Evolutionary conservation across 2,329 filamentous ascomycete genomes (phyloP).

Genomic region (Podosphaera xanthii): DNA sequence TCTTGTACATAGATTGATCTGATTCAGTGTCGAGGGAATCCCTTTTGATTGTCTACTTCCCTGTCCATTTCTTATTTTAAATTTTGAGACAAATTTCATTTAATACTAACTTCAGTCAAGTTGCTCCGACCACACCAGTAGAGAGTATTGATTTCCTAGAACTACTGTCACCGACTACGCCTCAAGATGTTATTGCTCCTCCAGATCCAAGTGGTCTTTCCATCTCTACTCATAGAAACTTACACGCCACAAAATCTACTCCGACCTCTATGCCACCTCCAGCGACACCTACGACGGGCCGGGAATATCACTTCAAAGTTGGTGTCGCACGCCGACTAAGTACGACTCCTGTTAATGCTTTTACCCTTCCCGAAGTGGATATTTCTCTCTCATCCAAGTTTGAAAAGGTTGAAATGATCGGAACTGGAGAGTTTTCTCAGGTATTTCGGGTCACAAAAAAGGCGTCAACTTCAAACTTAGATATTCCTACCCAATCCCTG

Average conservation of each 20-base stretch:
- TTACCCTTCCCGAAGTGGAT: slow-evolving; percentile 53
- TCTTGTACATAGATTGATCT: no score
- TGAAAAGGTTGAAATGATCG: slow-evolving; percentile 55
- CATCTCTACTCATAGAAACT: slow-evolving; percentile 40
- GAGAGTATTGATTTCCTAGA: slow-evolving; percentile 28
- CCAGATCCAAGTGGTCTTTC: slow-evolving; percentile 66
- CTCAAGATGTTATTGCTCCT: slow-evolving; percentile 48
- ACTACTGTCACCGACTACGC: slow-evolving; percentile 46
- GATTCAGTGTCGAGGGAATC: no score
- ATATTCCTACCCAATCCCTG: slow-evolving; percentile 28
- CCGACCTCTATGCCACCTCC: slow-evolving; percentile 33
- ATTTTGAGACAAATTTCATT: not conserved
- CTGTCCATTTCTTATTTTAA: no score
- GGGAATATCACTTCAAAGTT: slow-evolving; percentile 30
- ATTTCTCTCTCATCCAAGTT: slow-evolving; percentile 53
- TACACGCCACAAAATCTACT: slow-evolving; percentile 10
- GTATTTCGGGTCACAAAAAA: slow-evolving; percentile 56
- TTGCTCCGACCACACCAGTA: slow-evolving; percentile 37
- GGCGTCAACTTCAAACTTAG: slow-evolving; percentile 11
- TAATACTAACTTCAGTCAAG: slow-evolving; percentile 28
- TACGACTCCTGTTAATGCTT: slow-evolving; percentile 46
- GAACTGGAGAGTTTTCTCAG: slow-evolving; percentile 78
- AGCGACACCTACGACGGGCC: slow-evolving; percentile 54
- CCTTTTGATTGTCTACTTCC: no score
- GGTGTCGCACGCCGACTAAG: slow-evolving; percentile 31